Evolutionary conservation across 257 asterid species (phyloP).

Genomic region (Ocimum tenuiflorum): DNA sequence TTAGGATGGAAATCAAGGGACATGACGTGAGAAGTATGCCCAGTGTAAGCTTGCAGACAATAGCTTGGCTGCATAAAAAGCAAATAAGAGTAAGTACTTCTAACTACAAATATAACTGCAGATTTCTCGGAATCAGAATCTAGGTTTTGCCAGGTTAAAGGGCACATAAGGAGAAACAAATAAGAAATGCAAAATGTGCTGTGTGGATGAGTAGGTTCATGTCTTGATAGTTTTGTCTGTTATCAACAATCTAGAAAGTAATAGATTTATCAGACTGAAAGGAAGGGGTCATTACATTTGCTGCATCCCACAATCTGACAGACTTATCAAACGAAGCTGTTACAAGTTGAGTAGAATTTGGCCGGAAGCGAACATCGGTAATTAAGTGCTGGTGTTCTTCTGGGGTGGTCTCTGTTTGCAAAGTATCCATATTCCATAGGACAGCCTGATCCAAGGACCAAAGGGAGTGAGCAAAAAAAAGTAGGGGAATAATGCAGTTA

Average conservation of each 20-base stretch:
- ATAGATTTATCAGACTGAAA: background rate
- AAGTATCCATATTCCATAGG: conserved; percentile 94
- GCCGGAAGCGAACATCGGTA: conserved; percentile 91
- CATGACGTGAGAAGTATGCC: conserved; percentile 68
- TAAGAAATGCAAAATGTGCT: background rate
- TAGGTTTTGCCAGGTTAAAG: background rate
- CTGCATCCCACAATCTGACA: conserved; percentile 95
- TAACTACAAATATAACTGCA: background rate
- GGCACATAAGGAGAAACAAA: background rate
- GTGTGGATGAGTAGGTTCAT: background rate
- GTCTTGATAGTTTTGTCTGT: background rate
- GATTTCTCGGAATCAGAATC: background rate
- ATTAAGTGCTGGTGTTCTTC: conserved; percentile 78
- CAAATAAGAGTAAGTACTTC: conserved; percentile 13
- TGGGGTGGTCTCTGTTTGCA: conserved; percentile 52
- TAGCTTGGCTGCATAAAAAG: conserved; percentile 69
- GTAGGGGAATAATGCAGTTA: background rate
- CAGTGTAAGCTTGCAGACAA: conserved; percentile 73
- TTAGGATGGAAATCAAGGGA: conserved; percentile 94
- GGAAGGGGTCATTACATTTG: conserved; percentile 52
- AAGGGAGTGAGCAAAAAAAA: background rate
- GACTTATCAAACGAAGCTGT: conserved; percentile 87
- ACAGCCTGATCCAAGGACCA: conserved; percentile 55
- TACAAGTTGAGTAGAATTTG: conserved; percentile 84
- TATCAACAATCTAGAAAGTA: conserved; percentile 4